Base-by-base conservation (phyloP, 768 basidiomycete genomes). In the Roridomyces roridus region DNA sequence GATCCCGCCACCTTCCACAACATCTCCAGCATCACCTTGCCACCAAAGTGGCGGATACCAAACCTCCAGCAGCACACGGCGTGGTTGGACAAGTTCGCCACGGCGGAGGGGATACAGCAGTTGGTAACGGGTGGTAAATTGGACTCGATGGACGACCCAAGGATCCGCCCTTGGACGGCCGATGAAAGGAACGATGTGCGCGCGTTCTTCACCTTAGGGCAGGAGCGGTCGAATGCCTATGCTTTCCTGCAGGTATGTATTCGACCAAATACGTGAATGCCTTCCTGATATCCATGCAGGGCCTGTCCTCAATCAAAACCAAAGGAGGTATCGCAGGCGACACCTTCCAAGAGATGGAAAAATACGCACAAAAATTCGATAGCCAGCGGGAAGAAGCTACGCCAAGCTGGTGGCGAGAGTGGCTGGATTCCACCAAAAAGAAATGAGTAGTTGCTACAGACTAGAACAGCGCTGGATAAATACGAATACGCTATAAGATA, bases 111-210 rank as follows among this genome's bases (percentile, higher is more conserved):
- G 1, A 60, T 64, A 11, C 60, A 57, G 42, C 50, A 55, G 15
- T 53, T 71, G 51, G 58, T 35, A 0, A 52, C 57, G 12, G 26
- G 37, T 9, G 53, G 43, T 1, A 29, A 56, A 5, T 43, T 67
- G 46, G 21, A 67, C 28, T n/a, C n/a, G n/a, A 74, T 76, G 74
- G 66, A 68, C 24, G 74, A 76, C 50, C 68, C 56, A 2, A 65
- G 75, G 25, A 64, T 76, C 31, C 74, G 74, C 20, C 71, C 74
- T 48, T 74, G 69, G 66, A 76, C 67, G 6, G 36, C 9, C 14
- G 65, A 69, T 18, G 74, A 76, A 48, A 36, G 68, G 37, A 39
- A 53, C 0, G 58, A 60, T 10, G 67, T 73, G 34, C 67, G 64
- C 29, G 57, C 45, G 5, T 76, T 68, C 67, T 24, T 76, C 24